Percentiles rank a stretch among this genome's conserved stretches.
Evolutionary conservation across 2,329 filamentous ascomycete genomes (phyloP).

Genomic region (Alternaria longipes): DNA sequence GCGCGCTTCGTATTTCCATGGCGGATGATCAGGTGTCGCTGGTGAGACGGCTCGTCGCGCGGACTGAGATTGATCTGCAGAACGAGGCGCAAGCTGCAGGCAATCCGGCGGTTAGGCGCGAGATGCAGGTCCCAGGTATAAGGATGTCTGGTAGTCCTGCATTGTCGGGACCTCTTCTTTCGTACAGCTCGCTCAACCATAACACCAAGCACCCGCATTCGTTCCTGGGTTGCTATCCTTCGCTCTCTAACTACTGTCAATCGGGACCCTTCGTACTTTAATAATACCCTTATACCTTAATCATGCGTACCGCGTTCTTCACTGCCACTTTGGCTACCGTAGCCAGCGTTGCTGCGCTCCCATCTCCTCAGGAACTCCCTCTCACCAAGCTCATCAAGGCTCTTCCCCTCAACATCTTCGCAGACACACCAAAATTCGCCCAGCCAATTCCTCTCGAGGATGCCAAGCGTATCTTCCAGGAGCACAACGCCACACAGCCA

Average conservation of each 20-base stretch:
- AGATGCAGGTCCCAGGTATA: slow-evolving; percentile 22
- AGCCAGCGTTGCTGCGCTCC: slow-evolving; percentile 22
- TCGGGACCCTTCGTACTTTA: neutral
- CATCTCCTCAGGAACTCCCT: slow-evolving; percentile 18
- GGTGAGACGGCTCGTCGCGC: slow-evolving; percentile 15
- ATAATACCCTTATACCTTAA: slow-evolving; percentile 25
- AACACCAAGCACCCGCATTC: slow-evolving; percentile 9
- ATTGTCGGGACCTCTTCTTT: neutral
- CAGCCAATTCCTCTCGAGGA: slow-evolving; percentile 19
- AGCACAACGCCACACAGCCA: slow-evolving; percentile 1
- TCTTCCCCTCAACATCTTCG: slow-evolving; percentile 20
- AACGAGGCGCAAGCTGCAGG: slow-evolving; percentile 4
- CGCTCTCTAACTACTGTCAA: slow-evolving; percentile 16
- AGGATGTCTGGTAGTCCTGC: slow-evolving; percentile 16
- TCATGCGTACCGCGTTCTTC: slow-evolving; percentile 26
- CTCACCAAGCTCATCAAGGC: slow-evolving; percentile 9
- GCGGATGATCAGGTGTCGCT: slow-evolving; percentile 17
- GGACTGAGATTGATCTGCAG: slow-evolving; percentile 15
- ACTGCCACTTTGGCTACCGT: slow-evolving; percentile 28
- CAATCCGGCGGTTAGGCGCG: neutral
- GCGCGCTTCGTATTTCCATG: slow-evolving; percentile 27
- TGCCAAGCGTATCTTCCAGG: slow-evolving; percentile 12
- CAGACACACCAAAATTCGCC: slow-evolving; percentile 15
- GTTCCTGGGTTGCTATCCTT: slow-evolving; percentile 14
- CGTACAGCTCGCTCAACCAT: slow-evolving; percentile 13